Evolutionary conservation across 2,329 filamentous ascomycete genomes (phyloP).

Genomic region (Nothophaeocryptopus gaeumannii): DNA sequence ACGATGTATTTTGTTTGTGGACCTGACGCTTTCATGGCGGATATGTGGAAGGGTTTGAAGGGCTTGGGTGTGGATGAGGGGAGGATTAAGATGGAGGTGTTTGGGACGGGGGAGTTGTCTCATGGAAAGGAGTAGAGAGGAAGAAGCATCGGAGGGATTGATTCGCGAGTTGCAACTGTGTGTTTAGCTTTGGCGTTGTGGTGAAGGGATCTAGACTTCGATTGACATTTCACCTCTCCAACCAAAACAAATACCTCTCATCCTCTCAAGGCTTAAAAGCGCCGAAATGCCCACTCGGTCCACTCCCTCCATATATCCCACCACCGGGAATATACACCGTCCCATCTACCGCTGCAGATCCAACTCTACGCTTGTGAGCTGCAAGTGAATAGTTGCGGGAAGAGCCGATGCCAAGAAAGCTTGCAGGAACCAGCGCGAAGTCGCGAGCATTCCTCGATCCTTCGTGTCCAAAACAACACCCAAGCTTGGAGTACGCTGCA

Average conservation of each 20-base stretch:
- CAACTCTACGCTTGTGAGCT: background rate
- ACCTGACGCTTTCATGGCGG: conserved; percentile 66
- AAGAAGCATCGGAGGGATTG: too few relatives aligned
- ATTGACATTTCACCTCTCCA: too few relatives aligned
- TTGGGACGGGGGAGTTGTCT: conserved; percentile 22
- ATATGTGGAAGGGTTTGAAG: conserved; percentile 54
- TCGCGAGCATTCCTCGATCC: too few relatives aligned
- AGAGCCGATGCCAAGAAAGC: too few relatives aligned
- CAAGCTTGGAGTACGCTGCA: too few relatives aligned
- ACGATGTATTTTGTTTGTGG: conserved; percentile 73
- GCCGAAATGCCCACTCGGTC: conserved; percentile 6
- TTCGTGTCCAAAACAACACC: too few relatives aligned
- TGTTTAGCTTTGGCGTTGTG: too few relatives aligned
- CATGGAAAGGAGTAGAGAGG: background rate
- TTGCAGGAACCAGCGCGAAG: too few relatives aligned
- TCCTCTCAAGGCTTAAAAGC: background rate
- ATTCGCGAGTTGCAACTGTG: too few relatives aligned
- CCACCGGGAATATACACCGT: conserved; percentile 12
- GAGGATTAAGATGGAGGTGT: conserved; percentile 25
- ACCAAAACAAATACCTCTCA: too few relatives aligned
- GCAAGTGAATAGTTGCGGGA: too few relatives aligned
- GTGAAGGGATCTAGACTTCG: too few relatives aligned
- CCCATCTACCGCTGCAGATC: conserved; percentile 1
- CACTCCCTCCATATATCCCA: conserved; percentile 6
- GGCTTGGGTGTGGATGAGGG: conserved; percentile 52